Conservation (phyloP, 441 rosid species). For the Dalechampia spathulata region DNA sequence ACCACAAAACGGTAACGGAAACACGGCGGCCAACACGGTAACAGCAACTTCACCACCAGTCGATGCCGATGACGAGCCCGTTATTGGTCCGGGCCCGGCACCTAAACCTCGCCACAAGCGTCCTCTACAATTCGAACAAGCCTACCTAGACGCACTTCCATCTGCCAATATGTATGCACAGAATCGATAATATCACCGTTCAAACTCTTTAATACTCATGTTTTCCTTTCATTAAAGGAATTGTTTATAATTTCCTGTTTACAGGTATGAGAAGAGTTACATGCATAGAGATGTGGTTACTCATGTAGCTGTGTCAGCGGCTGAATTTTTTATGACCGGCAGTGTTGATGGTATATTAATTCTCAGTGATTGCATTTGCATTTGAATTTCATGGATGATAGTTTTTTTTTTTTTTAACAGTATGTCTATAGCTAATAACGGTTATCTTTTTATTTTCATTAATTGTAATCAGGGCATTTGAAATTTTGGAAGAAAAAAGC, state of each 20-base stretch:
- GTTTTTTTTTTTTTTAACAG: neutral
- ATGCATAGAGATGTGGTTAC: slow-evolving; percentile 97
- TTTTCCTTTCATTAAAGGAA: neutral
- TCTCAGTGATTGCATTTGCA: neutral
- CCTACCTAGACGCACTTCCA: slow-evolving; percentile 84
- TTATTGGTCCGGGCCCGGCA: slow-evolving; percentile 78
- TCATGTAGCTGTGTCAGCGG: slow-evolving; percentile 83
- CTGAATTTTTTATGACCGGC: slow-evolving; percentile 95
- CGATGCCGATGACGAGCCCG: slow-evolving; percentile 33
- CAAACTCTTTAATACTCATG: neutral
- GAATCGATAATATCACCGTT: neutral
- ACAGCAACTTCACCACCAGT: slow-evolving; percentile 8
- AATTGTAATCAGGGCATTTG: slow-evolving; percentile 55
- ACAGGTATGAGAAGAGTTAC: slow-evolving; percentile 94
- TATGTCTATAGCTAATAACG: neutral
- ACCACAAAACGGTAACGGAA: slow-evolving; percentile 29
- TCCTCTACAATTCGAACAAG: slow-evolving; percentile 89
- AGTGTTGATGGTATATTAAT: slow-evolving; percentile 64
- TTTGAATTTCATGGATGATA: neutral
- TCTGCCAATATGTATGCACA: slow-evolving; percentile 66
- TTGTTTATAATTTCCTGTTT: neutral
- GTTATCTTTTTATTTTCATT: slow-evolving; percentile 1
- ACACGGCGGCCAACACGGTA: slow-evolving; percentile 18
- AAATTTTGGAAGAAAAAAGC: slow-evolving; percentile 96
- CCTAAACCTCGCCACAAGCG: slow-evolving; percentile 62